phyloP scores from a whole-genome alignment of 208 protist genomes.

The Leishmania tropica region DNA sequence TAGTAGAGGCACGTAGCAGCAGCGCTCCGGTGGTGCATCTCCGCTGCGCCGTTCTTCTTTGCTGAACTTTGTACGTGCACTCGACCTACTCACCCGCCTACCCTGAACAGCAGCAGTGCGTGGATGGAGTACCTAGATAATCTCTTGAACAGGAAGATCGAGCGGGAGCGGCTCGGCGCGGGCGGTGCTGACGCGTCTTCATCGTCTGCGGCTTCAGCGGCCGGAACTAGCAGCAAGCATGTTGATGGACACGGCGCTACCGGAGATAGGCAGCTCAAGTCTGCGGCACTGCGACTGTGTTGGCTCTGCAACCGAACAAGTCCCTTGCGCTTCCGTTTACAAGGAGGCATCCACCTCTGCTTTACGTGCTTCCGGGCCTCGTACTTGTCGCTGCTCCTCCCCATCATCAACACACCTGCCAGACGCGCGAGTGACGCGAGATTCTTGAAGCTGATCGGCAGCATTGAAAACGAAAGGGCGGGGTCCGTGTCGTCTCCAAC shows the following conservation, averaged over 20 bases:
- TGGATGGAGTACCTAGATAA: slow-evolving; percentile 33
- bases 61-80: not conserved
- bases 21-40: not conserved
- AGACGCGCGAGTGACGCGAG: slow-evolving; percentile 44
- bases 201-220: not conserved
- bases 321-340: slow-evolving; percentile 41
- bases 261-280: not conserved
- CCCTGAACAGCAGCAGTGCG: not conserved
- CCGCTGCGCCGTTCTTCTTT: not conserved
- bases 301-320: slow-evolving; percentile 62
- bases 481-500: slow-evolving; percentile 12
- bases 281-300: slow-evolving; percentile 27
- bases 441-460: slow-evolving; percentile 50
- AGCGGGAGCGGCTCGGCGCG: slow-evolving; percentile 35
- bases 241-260: not conserved
- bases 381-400: slow-evolving; percentile 52
- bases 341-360: slow-evolving; percentile 55
- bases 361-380: slow-evolving; percentile 71
- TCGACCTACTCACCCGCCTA: not conserved
- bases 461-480: slow-evolving; percentile 29
- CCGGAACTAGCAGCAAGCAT: not conserved
- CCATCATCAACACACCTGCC: slow-evolving; percentile 50
- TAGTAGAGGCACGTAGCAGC: slow-evolving; percentile 6
- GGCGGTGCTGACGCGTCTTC: not conserved
- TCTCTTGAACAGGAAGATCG: slow-evolving; percentile 42